A percentile compares a stretch with the other conserved stretches of the same genome.
phyloP scores from a whole-genome alignment of 331 rosid genomes.

The Telfairia occidentalis region DNA sequence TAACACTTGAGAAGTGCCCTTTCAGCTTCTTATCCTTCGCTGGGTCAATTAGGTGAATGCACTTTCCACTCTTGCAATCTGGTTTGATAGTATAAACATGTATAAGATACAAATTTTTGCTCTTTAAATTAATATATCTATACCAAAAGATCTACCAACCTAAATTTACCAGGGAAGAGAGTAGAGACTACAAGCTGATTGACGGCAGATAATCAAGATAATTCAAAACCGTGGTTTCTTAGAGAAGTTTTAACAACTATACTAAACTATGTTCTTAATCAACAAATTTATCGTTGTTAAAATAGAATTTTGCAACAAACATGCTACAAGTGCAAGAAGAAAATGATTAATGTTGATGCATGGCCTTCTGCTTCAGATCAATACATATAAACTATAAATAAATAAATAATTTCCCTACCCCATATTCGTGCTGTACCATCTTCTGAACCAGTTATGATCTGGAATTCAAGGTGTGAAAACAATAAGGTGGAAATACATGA shows the following conservation, averaged over 20 bases:
- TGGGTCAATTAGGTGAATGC: conserved; percentile 53
- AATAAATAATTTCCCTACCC: conserved; percentile 40
- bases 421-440: conserved; percentile 78
- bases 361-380: background rate
- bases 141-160: background rate
- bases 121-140: background rate
- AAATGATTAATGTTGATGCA: background rate
- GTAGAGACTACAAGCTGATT: background rate
- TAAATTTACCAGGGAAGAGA: background rate
- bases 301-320: background rate
- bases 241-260: background rate
- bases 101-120: conserved; percentile 9
- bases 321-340: background rate
- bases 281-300: background rate
- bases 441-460: conserved; percentile 95
- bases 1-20: conserved; percentile 48
- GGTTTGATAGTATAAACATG: conserved; percentile 20
- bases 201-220: background rate
- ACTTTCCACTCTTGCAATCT: conserved; percentile 89
- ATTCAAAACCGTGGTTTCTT: background rate
- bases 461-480: conserved; percentile 24
- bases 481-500: background rate
- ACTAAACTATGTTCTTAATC: background rate
- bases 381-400: background rate
- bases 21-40: conserved; percentile 40